A percentile compares a stretch with the other conserved stretches of the same genome.
These are phyloP conservation scores for Chalciporus pseudorubinellus DNA, from an alignment of 768 basidiomycete species.

Conservation along the genomic window DNA sequence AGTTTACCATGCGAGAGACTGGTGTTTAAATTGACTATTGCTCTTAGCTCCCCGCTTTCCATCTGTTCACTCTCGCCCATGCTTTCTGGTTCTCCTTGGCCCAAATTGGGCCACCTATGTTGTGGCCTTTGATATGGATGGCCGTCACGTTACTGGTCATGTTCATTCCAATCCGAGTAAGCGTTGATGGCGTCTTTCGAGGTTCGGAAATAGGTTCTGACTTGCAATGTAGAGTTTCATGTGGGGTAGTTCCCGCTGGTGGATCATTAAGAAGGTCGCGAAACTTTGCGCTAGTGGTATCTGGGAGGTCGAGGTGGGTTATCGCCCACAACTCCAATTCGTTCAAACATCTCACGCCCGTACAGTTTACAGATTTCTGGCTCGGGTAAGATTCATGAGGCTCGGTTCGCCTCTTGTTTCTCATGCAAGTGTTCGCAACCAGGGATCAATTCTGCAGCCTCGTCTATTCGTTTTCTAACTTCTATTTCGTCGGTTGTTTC, in stretches of 20 bases:
- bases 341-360: conserved; percentile 4
- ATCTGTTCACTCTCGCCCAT: conserved; percentile 72
- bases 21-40: conserved; percentile 6
- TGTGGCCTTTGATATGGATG: conserved; percentile 86
- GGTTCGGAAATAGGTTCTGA: not conserved
- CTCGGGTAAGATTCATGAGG: conserved; percentile 54
- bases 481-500: conserved; percentile 73
- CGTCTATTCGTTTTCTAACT: conserved; percentile 66
- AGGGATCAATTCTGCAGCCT: conserved; percentile 86
- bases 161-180: conserved; percentile 73
- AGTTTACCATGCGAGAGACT: not conserved
- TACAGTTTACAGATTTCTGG: conserved; percentile 85
- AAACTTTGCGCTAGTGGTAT: conserved; percentile 68
- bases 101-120: conserved; percentile 62
- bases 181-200: not conserved
- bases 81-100: conserved; percentile 85
- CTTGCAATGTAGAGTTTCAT: conserved; percentile 43
- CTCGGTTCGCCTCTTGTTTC: not conserved
- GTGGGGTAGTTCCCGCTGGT: conserved; percentile 52
- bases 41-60: conserved; percentile 69
- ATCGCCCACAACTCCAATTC: not conserved
- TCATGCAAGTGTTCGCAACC: not conserved
- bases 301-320: conserved; percentile 67
- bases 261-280: conserved; percentile 67
- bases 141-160: conserved; percentile 55